Evolutionary conservation across 257 asterid genomes (phyloP).

Genomic region (Apocynum venetum): DNA sequence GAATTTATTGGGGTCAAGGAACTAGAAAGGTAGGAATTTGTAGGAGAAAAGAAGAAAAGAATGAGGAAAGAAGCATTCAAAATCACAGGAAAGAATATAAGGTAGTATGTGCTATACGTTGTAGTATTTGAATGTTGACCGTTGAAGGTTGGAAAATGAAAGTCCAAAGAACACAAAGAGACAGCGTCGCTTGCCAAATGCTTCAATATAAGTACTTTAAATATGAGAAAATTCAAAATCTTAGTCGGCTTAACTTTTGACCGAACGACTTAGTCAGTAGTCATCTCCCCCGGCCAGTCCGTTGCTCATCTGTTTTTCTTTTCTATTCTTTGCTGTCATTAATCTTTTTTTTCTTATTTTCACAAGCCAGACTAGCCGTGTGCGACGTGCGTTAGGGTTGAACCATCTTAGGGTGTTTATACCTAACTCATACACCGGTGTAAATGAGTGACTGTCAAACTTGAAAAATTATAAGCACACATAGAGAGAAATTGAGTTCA

Average conservation of each 20-base stretch:
- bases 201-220: not conserved
- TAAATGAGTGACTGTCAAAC: too few species aligned
- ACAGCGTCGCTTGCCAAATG: constrained; percentile 19
- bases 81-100: not conserved
- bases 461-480: too few species aligned
- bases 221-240: not conserved
- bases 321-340: too few species aligned
- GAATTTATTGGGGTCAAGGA: not conserved
- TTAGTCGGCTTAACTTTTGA: constrained; percentile 25
- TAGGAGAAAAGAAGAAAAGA: not conserved
- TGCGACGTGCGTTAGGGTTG: not conserved
- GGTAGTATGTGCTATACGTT: not conserved
- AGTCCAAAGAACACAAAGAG: constrained; percentile 17
- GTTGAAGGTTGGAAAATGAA: constrained; percentile 28
- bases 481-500: too few species aligned
- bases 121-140: constrained; percentile 33
- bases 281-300: not conserved
- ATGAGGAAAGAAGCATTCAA: constrained; percentile 19
- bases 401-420: too few species aligned
- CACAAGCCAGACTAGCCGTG: not conserved
- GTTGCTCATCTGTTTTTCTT: not conserved
- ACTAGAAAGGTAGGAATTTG: constrained; percentile 8
- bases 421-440: too few species aligned
- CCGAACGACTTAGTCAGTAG: constrained; percentile 18
- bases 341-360: not conserved